Evolutionary conservation across 345 rosid species (phyloP).

Genomic region (Brassica nigra): DNA sequence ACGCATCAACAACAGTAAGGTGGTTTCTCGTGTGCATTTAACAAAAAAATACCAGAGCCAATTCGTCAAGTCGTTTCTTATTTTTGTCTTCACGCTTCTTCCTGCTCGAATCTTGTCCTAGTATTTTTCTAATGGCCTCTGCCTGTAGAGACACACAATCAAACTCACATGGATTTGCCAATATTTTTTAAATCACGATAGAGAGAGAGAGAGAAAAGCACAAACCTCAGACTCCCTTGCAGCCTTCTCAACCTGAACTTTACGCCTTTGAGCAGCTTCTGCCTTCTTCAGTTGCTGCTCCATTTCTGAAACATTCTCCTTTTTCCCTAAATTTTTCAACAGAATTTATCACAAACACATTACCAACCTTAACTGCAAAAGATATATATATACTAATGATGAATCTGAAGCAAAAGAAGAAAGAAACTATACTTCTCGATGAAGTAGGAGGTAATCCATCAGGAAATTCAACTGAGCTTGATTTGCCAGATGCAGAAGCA

Average conservation of each 20-base stretch:
- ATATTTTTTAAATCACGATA: neutral
- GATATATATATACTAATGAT: neutral
- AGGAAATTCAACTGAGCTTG: constrained; percentile 73
- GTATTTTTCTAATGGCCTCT: constrained; percentile 91
- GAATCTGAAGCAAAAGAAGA: constrained; percentile 5
- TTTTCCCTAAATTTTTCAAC: constrained; percentile 60
- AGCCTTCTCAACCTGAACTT: constrained; percentile 90
- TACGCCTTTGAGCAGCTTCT: constrained; percentile 92
- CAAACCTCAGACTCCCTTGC: constrained; percentile 83
- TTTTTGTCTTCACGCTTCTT: constrained; percentile 86
- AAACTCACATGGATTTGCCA: neutral
- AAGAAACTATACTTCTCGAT: constrained; percentile 60
- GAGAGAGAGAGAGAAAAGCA: constrained; percentile 1
- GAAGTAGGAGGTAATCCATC: constrained; percentile 84
- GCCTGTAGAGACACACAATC: constrained; percentile 51
- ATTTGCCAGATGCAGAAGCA: constrained; percentile 64
- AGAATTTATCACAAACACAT: constrained; percentile 2
- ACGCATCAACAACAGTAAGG: neutral
- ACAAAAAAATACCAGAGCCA: constrained; percentile 63
- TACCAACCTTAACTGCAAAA: constrained; percentile 6
- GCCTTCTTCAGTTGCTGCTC: constrained; percentile 90
- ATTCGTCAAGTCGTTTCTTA: constrained; percentile 76
- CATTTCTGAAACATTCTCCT: constrained; percentile 77
- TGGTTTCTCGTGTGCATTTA: neutral
- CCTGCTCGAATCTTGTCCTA: constrained; percentile 89